Conservation (phyloP, 2,329 filamentous ascomycete species). For the Camillea tinctor region DNA sequence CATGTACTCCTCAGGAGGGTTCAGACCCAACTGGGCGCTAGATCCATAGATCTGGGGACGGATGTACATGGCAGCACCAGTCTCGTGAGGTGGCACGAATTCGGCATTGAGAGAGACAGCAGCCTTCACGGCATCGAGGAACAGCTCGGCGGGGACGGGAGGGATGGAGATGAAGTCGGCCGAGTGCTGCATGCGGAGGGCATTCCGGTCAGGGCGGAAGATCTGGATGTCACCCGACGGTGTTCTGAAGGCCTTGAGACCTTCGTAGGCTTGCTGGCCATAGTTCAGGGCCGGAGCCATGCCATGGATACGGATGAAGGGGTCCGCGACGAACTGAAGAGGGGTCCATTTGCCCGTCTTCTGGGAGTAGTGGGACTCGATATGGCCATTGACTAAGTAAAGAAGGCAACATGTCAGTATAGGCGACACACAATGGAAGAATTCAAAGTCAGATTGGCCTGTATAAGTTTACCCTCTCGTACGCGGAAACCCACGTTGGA, state of each 20-base stretch:
- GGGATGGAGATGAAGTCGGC: constrained; percentile 83
- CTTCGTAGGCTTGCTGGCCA: constrained; percentile 95
- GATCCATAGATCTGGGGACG: constrained; percentile 86
- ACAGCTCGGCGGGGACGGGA: constrained; percentile 71
- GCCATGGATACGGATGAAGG: constrained; percentile 85
- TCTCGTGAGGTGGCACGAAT: constrained; percentile 85
- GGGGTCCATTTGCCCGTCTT: constrained; percentile 74
- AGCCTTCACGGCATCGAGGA: constrained; percentile 72
- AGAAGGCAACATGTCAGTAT: neutral
- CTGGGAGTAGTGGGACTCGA: constrained; percentile 80
- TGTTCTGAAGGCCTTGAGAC: constrained; percentile 91
- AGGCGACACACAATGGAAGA: neutral
- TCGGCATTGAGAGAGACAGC: constrained; percentile 87
- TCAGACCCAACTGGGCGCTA: constrained; percentile 81
- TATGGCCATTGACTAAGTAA: constrained; percentile 83
- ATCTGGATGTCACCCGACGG: constrained; percentile 74
- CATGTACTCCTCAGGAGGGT: constrained; percentile 85
- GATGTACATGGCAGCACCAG: constrained; percentile 89
- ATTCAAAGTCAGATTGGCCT: neutral
- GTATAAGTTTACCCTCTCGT: constrained; percentile 71
- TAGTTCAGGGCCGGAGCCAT: constrained; percentile 97
- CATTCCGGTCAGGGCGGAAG: constrained; percentile 87
- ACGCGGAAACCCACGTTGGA: constrained; percentile 88
- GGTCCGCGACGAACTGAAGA: constrained; percentile 77
- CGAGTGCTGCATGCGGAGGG: constrained; percentile 78